Evolutionary conservation across 148 eudicot species (phyloP).

Genomic region (Chenopodium album): DNA sequence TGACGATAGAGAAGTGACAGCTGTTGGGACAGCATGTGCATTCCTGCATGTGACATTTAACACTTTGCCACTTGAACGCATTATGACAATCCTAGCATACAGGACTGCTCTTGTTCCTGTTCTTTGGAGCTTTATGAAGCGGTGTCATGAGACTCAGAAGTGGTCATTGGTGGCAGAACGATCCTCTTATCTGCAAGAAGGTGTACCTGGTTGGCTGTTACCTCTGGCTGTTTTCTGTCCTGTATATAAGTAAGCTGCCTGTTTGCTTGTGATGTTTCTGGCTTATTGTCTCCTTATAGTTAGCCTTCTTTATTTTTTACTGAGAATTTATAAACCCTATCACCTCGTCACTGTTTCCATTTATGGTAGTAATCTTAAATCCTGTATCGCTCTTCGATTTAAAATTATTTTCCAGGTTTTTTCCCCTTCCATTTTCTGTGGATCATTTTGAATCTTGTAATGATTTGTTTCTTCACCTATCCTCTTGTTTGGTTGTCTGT

Average conservation of each 20-base stretch:
- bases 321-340: neutral
- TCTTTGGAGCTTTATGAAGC: slow-evolving; percentile 92
- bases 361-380: neutral
- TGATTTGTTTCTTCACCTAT: neutral
- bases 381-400: neutral
- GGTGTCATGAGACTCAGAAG: slow-evolving; percentile 67
- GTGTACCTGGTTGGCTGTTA: slow-evolving; percentile 91
- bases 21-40: slow-evolving; percentile 83
- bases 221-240: slow-evolving; percentile 97
- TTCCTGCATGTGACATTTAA: slow-evolving; percentile 87
- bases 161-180: slow-evolving; percentile 76
- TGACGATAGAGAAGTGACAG: slow-evolving; percentile 53
- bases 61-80: slow-evolving; percentile 72
- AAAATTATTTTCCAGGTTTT: neutral
- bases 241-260: slow-evolving; percentile 72
- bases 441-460: neutral
- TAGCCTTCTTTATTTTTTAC: neutral
- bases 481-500: neutral
- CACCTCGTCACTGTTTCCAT: neutral
- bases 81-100: slow-evolving; percentile 87
- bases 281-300: neutral
- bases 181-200: slow-evolving; percentile 61
- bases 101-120: slow-evolving; percentile 83
- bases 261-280: neutral
- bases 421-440: neutral